A percentile compares a stretch with the other conserved stretches of the same genome.
phyloP scores from a whole-genome alignment of 371 early-diverging fungal genomes.

The Zopfochytrium polystomum region DNA sequence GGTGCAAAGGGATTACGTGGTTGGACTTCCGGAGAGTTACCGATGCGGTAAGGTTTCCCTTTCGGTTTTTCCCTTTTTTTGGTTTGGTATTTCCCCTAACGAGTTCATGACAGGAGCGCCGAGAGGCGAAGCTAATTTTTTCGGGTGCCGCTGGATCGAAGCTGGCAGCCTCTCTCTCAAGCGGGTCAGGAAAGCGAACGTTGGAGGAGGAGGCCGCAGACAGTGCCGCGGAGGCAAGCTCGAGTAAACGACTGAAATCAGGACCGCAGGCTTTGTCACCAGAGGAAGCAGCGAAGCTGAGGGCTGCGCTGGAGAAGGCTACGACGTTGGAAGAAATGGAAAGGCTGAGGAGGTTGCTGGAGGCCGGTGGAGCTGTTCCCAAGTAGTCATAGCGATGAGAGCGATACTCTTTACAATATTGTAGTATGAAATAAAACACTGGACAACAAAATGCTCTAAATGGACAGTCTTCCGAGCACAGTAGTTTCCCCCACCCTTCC shows the following conservation, averaged over 20 bases:
- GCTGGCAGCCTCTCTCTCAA: slow-evolving; percentile 69
- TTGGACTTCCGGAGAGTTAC: slow-evolving; percentile 79
- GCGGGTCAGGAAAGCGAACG: slow-evolving; percentile 15
- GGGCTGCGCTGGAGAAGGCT: slow-evolving; percentile 71
- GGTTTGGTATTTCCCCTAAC: neutral
- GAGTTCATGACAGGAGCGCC: slow-evolving; percentile 65
- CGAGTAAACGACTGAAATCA: slow-evolving; percentile 21
- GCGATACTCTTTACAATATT: too few relatives aligned
- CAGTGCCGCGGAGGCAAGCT: slow-evolving; percentile 20
- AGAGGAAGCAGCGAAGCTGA: slow-evolving; percentile 43
- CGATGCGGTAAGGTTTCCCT: slow-evolving; percentile 50
- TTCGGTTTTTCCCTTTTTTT: neutral
- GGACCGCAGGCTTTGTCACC: slow-evolving; percentile 26
- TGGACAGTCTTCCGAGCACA: too few relatives aligned
- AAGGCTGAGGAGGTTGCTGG: slow-evolving; percentile 64
- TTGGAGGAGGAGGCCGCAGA: slow-evolving; percentile 55
- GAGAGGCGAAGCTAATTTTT: slow-evolving; percentile 71
- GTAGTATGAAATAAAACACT: too few relatives aligned
- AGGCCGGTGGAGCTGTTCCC: slow-evolving; percentile 58
- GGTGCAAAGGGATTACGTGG: slow-evolving; percentile 71
- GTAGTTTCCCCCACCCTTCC: too few relatives aligned
- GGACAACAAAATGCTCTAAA: too few relatives aligned
- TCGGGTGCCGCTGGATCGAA: slow-evolving; percentile 28
- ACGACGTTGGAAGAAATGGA: slow-evolving; percentile 75
- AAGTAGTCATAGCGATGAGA: too few relatives aligned